phyloP scores from a whole-genome alignment of 2,329 filamentous ascomycete genomes.

The Paecilomyces sp. region DNA sequence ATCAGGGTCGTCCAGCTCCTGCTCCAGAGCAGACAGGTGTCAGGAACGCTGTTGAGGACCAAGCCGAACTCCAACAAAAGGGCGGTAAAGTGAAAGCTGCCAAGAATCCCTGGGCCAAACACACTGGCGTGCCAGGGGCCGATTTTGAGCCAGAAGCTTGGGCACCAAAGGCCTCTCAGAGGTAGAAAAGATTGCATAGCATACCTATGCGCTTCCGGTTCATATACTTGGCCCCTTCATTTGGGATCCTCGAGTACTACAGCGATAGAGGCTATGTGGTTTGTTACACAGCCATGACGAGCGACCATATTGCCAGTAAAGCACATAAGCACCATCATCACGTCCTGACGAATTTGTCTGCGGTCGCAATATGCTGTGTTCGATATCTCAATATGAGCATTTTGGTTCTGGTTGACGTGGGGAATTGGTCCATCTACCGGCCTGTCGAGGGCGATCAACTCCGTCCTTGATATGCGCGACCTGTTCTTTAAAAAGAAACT shows the following conservation, averaged over 20 bases:
- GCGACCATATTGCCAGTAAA: neutral
- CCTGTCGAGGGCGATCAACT: neutral
- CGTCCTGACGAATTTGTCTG: neutral
- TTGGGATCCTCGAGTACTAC: neutral
- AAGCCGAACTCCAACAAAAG: conserved; percentile 19
- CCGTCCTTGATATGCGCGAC: neutral
- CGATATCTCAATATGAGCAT: neutral
- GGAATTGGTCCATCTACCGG: neutral
- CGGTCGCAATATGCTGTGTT: neutral
- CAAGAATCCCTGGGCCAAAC: conserved; percentile 53
- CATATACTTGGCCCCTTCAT: neutral
- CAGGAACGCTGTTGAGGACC: conserved; percentile 21
- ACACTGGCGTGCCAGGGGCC: conserved; percentile 52
- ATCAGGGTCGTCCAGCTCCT: conserved; percentile 22
- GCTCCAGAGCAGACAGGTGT: conserved; percentile 18
- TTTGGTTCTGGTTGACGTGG: neutral
- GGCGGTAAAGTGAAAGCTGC: conserved; percentile 10
- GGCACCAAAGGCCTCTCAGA: conserved; percentile 43
- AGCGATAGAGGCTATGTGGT: conserved; percentile 1
- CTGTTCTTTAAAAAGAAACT: neutral
- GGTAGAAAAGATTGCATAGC: conserved; percentile 14
- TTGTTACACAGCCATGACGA: neutral
- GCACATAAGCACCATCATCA: neutral
- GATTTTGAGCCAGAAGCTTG: conserved; percentile 62
- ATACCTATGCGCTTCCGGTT: neutral